Base-by-base conservation (phyloP, 352 stramenopile species). In the Globisporangium parvum region DNA sequence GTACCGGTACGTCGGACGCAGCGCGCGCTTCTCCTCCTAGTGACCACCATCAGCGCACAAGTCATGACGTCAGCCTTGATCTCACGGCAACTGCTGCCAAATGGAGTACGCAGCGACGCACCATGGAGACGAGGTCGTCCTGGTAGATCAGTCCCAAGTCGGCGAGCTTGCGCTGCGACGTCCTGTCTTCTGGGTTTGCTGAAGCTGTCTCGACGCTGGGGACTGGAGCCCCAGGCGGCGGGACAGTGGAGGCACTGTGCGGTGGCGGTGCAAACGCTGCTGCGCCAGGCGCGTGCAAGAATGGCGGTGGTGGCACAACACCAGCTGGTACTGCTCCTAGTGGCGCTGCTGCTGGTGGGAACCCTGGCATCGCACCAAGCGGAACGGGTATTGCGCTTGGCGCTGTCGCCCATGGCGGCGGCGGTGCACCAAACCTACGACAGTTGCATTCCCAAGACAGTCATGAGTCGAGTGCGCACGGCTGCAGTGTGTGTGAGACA, bases 1-100 rank as follows among this genome's bases (percentile, higher is more conserved):
- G 68, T 89, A 89, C 1, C 66, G 76, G 57, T 91, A 93, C 48
- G 91, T 87, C 47, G 80, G 80, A 60, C 82, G 73, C 28, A 89
- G 60, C 23, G 83, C 83, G 23, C 83, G 79, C 59, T 88, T 91
- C 47, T 93, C 83, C 59, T 93, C 83, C 82, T 93, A 40, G 2
- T 47, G 33, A 53, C 23, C 31, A 37, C 31, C 31, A 37, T 24
- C 37, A 42, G 15, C n/a, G n/a, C n/a, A n/a, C n/a, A n/a, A n/a
- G n/a, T n/a, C n/a, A n/a, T n/a, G n/a, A n/a, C n/a, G n/a, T n/a
- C n/a, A n/a, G n/a, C n/a, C n/a, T n/a, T n/a, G n/a, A n/a, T n/a
- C n/a, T n/a, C n/a, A n/a, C n/a, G n/a, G n/a, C n/a, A n/a, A n/a
- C 23, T 8, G 4, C 24, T 18, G 50, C 12, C 15, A n/a, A n/a